Percentiles rank a stretch among this genome's conserved stretches.
These are phyloP conservation scores for Solanum bukasovii DNA, from an alignment of 257 asterid genomes.

Conservation along the genomic window DNA sequence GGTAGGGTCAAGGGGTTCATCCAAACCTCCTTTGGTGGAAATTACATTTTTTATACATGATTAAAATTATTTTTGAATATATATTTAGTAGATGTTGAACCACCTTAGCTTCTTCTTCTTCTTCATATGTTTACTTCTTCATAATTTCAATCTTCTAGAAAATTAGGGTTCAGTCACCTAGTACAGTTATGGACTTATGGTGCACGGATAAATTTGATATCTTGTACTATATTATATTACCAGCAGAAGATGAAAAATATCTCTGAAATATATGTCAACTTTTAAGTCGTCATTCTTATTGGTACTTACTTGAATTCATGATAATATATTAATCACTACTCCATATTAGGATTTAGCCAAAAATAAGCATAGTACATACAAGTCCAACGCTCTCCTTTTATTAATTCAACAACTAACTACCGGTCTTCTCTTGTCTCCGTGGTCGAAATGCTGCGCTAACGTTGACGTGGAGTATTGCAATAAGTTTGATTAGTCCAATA, in stretches of 20 bases:
- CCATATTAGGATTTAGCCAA: background rate
- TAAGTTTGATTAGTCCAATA: background rate
- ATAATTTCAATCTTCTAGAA: background rate
- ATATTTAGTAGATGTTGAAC: too few relatives aligned
- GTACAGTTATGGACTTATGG: background rate
- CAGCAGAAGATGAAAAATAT: background rate
- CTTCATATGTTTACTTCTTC: too few relatives aligned
- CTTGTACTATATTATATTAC: background rate
- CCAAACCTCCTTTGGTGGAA: background rate
- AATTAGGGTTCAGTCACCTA: background rate
- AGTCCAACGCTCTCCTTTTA: background rate
- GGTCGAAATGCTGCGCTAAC: background rate
- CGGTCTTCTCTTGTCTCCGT: background rate
- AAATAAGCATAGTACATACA: background rate
- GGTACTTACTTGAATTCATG: background rate
- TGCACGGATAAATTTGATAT: background rate
- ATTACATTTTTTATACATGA: too few relatives aligned
- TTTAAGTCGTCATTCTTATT: background rate
- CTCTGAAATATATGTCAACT: background rate
- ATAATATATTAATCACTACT: background rate
- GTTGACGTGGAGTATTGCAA: background rate
- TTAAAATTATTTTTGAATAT: too few relatives aligned
- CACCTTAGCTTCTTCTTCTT: background rate
- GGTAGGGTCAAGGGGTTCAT: background rate
- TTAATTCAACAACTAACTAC: background rate